A percentile compares a stretch with the other conserved stretches of the same genome.
phyloP scores from a whole-genome alignment of 179 eudicot genomes.

The Gypsophila paniculata region DNA sequence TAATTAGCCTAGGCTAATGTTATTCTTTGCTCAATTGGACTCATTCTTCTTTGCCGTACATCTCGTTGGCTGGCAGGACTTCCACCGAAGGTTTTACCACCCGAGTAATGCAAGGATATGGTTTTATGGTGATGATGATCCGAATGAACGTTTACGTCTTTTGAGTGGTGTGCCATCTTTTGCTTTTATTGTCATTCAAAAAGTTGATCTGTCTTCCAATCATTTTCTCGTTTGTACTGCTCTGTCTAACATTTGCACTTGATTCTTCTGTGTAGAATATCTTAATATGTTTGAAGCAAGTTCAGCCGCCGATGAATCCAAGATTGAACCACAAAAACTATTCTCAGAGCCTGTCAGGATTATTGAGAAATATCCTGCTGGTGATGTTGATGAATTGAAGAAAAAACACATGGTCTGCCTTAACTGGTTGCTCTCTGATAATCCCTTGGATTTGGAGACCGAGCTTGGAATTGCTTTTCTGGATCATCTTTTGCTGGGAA shows the following conservation, averaged over 20 bases:
- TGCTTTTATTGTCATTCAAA: conserved; percentile 6
- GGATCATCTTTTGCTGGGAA: conserved; percentile 86
- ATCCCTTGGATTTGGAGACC: conserved; percentile 83
- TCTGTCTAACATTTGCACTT: conserved; percentile 2
- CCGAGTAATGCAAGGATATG: conserved; percentile 98
- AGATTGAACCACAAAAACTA: conserved; percentile 60
- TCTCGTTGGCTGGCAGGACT: conserved; percentile 50
- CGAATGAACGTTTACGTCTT: conserved; percentile 81
- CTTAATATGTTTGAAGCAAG: conserved; percentile 84
- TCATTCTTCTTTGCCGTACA: conserved; percentile 10
- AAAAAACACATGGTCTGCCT: conserved; percentile 95
- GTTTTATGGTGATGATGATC: conserved; percentile 97
- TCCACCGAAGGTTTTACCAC: conserved; percentile 80
- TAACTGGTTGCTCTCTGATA: conserved; percentile 88
- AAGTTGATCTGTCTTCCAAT: not conserved
- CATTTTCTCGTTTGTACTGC: not conserved
- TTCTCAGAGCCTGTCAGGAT: conserved; percentile 69
- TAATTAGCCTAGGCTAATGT: not conserved
- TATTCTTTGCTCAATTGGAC: not conserved
- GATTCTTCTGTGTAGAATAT: conserved; percentile 47
- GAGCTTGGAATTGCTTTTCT: conserved; percentile 78
- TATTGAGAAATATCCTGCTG: conserved; percentile 87
- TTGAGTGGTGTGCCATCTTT: conserved; percentile 62
- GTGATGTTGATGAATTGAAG: conserved; percentile 77
- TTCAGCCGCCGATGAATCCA: conserved; percentile 68